Conservation (phyloP, 345 rosid species). For the Reutealis trisperma region DNA sequence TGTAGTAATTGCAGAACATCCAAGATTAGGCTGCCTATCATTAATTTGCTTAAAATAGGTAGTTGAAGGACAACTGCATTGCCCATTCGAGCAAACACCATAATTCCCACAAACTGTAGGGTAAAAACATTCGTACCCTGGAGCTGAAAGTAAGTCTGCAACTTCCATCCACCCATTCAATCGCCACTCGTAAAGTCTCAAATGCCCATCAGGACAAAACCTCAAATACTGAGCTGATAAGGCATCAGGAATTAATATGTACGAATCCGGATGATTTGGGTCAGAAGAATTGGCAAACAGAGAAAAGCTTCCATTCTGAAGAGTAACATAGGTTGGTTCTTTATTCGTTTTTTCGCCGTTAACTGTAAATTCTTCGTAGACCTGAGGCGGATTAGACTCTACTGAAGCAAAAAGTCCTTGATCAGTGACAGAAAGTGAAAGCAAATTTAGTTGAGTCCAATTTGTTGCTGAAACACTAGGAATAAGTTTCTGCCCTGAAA, state of each 20-base stretch:
- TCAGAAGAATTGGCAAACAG: conserved; percentile 3
- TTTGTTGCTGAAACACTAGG: conserved; percentile 17
- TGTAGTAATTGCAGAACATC: conserved; percentile 27
- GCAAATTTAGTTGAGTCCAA: conserved; percentile 15
- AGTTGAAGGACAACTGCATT: conserved; percentile 29
- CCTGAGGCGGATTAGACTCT: conserved; percentile 18
- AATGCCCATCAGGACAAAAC: conserved; percentile 33
- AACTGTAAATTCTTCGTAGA: not conserved
- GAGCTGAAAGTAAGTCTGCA: conserved; percentile 23
- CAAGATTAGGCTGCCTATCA: conserved; percentile 19
- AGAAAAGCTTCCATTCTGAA: conserved; percentile 14
- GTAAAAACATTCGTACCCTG: conserved; percentile 19
- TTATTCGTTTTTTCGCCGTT: not conserved
- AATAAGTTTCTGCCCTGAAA: conserved; percentile 15
- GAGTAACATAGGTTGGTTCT: conserved; percentile 15
- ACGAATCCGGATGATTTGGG: not conserved
- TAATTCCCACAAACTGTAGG: conserved; percentile 38
- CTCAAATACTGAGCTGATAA: conserved; percentile 18
- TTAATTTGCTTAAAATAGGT: conserved; percentile 24
- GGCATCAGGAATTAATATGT: not conserved
- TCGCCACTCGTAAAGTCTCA: conserved; percentile 25
- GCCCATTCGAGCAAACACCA: conserved; percentile 32
- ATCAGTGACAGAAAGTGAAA: conserved; percentile 21
- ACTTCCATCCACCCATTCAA: conserved; percentile 1
- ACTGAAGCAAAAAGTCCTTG: conserved; percentile 22